These are phyloP conservation scores for Paramecium pentaurelia DNA, from an alignment of 73 alveolate species.

Conservation along the genomic window DNA sequence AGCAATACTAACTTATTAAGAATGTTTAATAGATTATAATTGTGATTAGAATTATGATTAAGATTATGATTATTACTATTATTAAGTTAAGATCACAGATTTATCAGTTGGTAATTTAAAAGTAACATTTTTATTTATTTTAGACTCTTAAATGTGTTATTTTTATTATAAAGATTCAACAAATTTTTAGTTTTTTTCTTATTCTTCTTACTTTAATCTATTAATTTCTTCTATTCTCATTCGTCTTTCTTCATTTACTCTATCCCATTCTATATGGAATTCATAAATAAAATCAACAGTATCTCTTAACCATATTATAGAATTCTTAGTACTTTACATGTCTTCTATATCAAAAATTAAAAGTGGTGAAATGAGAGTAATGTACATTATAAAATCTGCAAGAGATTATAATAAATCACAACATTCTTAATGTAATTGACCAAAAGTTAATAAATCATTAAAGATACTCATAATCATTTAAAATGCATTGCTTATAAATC, in stretches of 20 bases:
- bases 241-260: conserved; percentile 27
- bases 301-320: not conserved
- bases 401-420: not conserved
- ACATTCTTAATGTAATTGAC: not conserved
- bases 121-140: not conserved
- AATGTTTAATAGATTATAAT: not conserved
- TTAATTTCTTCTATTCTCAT: conserved; percentile 7
- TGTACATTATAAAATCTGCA: conserved; percentile 5
- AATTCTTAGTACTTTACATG: not conserved
- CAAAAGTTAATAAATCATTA: not conserved
- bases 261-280: conserved; percentile 50
- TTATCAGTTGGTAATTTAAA: not conserved
- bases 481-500: not conserved
- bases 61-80: not conserved
- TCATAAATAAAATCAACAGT: conserved; percentile 25
- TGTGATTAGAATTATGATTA: not conserved
- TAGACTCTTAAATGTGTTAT: not conserved
- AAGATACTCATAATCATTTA: not conserved
- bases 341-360: conserved; percentile 31
- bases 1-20: not conserved
- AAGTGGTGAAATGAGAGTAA: conserved; percentile 2
- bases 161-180: not conserved
- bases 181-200: conserved; percentile 1
- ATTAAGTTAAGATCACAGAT: not conserved
- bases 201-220: not conserved